phyloP scores from a whole-genome alignment of 495 filamentous ascomycete genomes.

The Penicillium psychrofluorescens region DNA sequence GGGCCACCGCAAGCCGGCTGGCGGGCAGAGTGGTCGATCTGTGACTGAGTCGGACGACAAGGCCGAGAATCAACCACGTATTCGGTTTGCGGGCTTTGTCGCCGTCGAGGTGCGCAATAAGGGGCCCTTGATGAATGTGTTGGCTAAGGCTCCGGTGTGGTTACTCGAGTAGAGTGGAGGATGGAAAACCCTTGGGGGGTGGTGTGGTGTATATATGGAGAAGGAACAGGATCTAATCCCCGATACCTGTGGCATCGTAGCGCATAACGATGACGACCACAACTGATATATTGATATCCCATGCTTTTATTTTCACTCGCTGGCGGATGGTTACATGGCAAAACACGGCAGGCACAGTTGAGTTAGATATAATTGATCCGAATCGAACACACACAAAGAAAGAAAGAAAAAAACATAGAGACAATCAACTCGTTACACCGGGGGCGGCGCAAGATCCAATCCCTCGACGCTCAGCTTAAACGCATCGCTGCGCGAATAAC shows the following conservation, averaged over 20 bases:
- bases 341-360: neutral
- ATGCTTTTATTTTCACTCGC: neutral
- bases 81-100: conserved; percentile 80
- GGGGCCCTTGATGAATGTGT: conserved; percentile 60
- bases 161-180: conserved; percentile 34
- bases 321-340: too few relatives aligned
- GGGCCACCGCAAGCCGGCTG: conserved; percentile 23
- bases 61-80: conserved; percentile 20
- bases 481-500: conserved; percentile 74
- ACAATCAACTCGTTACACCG: conserved; percentile 2
- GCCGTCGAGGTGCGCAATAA: conserved; percentile 69
- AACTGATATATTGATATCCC: conserved; percentile 3
- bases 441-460: conserved; percentile 63
- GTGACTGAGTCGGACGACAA: conserved; percentile 5
- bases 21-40: conserved; percentile 4
- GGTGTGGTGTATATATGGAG: neutral
- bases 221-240: too few relatives aligned
- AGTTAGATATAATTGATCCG: too few relatives aligned
- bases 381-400: too few relatives aligned
- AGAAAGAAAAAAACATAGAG: too few relatives aligned
- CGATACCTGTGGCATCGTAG: too few relatives aligned
- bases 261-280: neutral
- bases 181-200: neutral
- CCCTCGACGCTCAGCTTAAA: conserved; percentile 75
- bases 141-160: conserved; percentile 92